These are phyloP conservation scores for Fusarium guadeloupense DNA, from an alignment of 2,329 filamentous ascomycete species.

Conservation along the genomic window DNA sequence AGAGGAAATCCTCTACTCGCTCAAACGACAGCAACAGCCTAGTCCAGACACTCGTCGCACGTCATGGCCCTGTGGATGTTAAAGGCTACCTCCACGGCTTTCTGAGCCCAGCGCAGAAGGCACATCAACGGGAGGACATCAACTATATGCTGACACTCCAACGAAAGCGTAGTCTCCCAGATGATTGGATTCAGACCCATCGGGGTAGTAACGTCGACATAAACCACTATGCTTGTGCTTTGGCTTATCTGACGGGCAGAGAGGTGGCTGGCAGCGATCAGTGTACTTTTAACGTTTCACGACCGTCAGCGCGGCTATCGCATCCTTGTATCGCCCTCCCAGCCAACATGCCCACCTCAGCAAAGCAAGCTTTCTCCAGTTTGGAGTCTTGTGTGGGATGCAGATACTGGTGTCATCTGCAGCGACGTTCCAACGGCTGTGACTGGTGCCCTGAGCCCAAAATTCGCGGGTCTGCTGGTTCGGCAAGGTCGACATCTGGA, in stretches of 20 bases:
- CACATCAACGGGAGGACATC: constrained; percentile 39
- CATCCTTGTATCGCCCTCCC: constrained; percentile 44
- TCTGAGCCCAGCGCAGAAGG: constrained; percentile 32
- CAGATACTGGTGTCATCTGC: constrained; percentile 42
- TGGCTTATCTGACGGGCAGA: constrained; percentile 47
- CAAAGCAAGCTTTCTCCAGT: constrained; percentile 34
- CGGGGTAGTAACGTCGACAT: constrained; percentile 26
- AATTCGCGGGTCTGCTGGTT: not conserved
- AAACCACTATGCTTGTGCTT: constrained; percentile 42
- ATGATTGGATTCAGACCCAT: constrained; percentile 41
- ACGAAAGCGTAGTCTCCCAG: constrained; percentile 40
- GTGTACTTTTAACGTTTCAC: constrained; percentile 26
- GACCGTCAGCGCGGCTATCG: constrained; percentile 36
- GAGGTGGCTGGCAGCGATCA: constrained; percentile 33
- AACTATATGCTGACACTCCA: constrained; percentile 34
- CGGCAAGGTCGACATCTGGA: constrained; percentile 1
- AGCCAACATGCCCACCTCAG: constrained; percentile 13
- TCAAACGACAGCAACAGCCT: not conserved
- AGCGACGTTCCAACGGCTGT: constrained; percentile 41
- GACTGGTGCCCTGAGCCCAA: constrained; percentile 30
- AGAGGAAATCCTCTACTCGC: constrained; percentile 5
- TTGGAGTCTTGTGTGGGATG: constrained; percentile 45
- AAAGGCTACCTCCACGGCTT: constrained; percentile 38
- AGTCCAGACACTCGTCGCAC: not conserved
- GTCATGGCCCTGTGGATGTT: constrained; percentile 1